Percentiles rank a stretch among this genome's conserved stretches.
These are phyloP conservation scores for Russula griseocarnosa DNA, from an alignment of 768 basidiomycete species.

Conservation along the genomic window DNA sequence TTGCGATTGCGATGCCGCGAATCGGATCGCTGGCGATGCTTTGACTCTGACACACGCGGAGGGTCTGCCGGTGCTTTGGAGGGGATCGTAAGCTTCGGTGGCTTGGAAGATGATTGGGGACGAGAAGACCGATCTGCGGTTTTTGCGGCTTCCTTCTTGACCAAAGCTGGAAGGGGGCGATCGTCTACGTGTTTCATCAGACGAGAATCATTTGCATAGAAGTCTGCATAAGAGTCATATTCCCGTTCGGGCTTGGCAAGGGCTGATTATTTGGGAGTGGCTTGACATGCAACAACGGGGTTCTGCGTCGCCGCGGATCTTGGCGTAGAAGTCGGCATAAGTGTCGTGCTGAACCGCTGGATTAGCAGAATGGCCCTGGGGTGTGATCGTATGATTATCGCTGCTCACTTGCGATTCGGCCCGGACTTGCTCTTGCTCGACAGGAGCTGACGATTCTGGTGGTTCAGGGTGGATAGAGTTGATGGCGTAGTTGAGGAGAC, in stretches of 20 bases:
- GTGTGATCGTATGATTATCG: slow-evolving; percentile 20
- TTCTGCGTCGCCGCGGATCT: slow-evolving; percentile 22
- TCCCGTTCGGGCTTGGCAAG: slow-evolving; percentile 20
- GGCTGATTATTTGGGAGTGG: slow-evolving; percentile 21
- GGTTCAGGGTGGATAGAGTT: slow-evolving; percentile 15
- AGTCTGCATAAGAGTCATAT: slow-evolving; percentile 24
- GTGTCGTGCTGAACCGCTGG: slow-evolving; percentile 15
- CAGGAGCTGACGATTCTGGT: neutral
- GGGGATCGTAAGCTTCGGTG: slow-evolving; percentile 10
- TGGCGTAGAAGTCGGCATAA: slow-evolving; percentile 25
- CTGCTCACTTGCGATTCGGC: slow-evolving; percentile 16
- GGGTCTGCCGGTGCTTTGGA: slow-evolving; percentile 18
- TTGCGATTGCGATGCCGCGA: slow-evolving; percentile 13
- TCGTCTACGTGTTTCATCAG: slow-evolving; percentile 20
- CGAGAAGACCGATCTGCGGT: slow-evolving; percentile 4
- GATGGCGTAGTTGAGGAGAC: slow-evolving; percentile 25
- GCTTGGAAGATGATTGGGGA: slow-evolving; percentile 17
- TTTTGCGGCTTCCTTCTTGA: slow-evolving; percentile 11
- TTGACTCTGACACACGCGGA: slow-evolving; percentile 3
- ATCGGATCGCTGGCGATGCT: slow-evolving; percentile 4
- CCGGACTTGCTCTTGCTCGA: neutral
- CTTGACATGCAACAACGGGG: slow-evolving; percentile 14
- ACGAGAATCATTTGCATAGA: slow-evolving; percentile 22
- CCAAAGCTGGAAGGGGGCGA: slow-evolving; percentile 20
- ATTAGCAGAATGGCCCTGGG: slow-evolving; percentile 1